These are phyloP conservation scores for Psilocybe cubensis DNA, from an alignment of 768 basidiomycete genomes.

Conservation along the genomic window DNA sequence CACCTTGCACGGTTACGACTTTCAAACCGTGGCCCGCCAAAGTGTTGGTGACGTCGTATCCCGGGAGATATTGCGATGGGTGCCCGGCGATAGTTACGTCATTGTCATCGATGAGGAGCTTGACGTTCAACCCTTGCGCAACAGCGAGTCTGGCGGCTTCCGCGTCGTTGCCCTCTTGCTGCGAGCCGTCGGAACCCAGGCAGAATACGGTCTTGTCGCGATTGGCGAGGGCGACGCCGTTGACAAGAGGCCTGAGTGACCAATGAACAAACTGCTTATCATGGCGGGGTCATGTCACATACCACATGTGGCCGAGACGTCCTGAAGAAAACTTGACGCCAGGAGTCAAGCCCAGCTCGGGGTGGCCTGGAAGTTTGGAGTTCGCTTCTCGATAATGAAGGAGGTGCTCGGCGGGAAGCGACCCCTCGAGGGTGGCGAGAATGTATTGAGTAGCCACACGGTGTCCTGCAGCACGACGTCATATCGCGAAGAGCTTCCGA, in stretches of 20 bases:
- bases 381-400: conserved; percentile 86
- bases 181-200: conserved; percentile 88
- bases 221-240: conserved; percentile 84
- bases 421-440: conserved; percentile 75
- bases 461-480: conserved; percentile 55
- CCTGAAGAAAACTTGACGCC: conserved; percentile 93
- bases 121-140: conserved; percentile 81
- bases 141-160: conserved; percentile 89
- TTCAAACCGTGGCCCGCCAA: conserved; percentile 83
- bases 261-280: neutral
- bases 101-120: conserved; percentile 88
- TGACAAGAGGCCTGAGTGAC: conserved; percentile 65
- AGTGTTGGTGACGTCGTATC: conserved; percentile 72
- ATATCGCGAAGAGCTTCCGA: neutral
- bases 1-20: conserved; percentile 73
- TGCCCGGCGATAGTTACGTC: conserved; percentile 94
- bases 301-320: conserved; percentile 92
- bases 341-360: conserved; percentile 89
- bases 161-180: conserved; percentile 91
- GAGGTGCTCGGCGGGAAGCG: conserved; percentile 74
- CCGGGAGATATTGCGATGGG: conserved; percentile 84
- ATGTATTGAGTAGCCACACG: conserved; percentile 92
- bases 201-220: conserved; percentile 78
- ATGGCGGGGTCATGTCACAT: conserved; percentile 15
- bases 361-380: conserved; percentile 87